phyloP scores from a whole-genome alignment of 192 early-diverging fungal species.

The Coemansia sp. region DNA sequence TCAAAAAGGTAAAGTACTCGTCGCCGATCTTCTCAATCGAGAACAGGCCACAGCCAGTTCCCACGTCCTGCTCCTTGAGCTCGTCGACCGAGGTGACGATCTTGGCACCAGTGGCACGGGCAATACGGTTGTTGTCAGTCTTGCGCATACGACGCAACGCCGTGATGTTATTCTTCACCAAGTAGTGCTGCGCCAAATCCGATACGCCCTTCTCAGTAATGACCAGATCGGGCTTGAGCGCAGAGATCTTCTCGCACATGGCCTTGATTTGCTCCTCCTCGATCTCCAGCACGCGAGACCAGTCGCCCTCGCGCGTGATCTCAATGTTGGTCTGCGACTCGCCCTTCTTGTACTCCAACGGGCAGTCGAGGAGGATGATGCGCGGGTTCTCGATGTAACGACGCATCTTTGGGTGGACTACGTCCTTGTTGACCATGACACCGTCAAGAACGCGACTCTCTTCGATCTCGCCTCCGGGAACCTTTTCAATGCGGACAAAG shows the following conservation, averaged over 20 bases:
- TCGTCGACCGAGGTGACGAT: constrained; percentile 97
- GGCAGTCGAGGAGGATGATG: constrained; percentile 95
- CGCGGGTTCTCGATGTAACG: constrained; percentile 95
- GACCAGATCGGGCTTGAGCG: constrained; percentile 95
- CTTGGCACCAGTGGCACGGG: constrained; percentile 94
- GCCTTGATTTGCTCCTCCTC: constrained; percentile 99
- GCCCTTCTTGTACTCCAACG: constrained; percentile 99
- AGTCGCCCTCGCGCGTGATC: constrained; percentile 94
- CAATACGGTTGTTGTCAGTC: constrained; percentile 98
- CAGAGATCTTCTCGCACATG: constrained; percentile 95
- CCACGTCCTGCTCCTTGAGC: constrained; percentile 94
- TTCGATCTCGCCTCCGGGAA: constrained; percentile 98
- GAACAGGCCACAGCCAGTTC: constrained; percentile 92
- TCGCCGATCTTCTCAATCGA: constrained; percentile 97
- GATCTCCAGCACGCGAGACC: constrained; percentile 94
- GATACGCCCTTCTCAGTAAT: constrained; percentile 99
- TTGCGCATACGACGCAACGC: constrained; percentile 97
- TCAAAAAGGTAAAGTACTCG: constrained; percentile 98
- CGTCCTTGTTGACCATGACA: constrained; percentile 99
- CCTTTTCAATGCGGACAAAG: constrained; percentile 97
- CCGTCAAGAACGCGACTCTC: constrained; percentile 94
- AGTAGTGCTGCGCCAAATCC: constrained; percentile 97
- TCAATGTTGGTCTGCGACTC: constrained; percentile 99
- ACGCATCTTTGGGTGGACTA: constrained; percentile 97
- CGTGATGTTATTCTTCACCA: constrained; percentile 97